Evolutionary conservation across 441 rosid species (phyloP), one percentile per base, ranked within the genome.

Genomic region (Omphalea diandra): DNA sequence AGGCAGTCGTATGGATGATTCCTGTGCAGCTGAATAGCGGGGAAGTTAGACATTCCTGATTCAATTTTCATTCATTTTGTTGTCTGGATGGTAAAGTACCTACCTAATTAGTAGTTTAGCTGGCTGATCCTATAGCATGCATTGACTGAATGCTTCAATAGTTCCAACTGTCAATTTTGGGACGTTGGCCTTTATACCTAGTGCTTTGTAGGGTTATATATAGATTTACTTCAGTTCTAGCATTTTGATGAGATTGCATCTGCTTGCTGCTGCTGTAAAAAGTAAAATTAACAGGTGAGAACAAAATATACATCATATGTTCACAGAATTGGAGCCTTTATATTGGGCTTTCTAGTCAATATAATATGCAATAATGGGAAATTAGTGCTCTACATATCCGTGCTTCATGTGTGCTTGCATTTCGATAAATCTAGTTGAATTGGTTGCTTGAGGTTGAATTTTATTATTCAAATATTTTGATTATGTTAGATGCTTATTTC

Each of bases 1-100:
- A 82, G 98, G 96, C 69, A 86, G 91, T 79, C 73, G 75, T 69
- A 82, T 73, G 2, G 97, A 90, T 67, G 90, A 87, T 56, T 29
- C 68, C 63, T 67, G 71, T 57, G 68, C 83, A 35, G 67, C 83
- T 0, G 87, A 85, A 73, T 44, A 65, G 92, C 80, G 53, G 26
- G 54, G 65, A 52, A 15, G 14, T 43, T 61, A 41, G 63, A 69
- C 20, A n/a, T 54, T 12, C 14, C 49, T 67, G 47, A 41, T 55
- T 27, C 38, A 12, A 62, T 26, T 14, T 27, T 26, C 15, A 27
- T 54, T 27, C 18, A 12, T 54, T 27, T n/a, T 22, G 11, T 26
- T 10, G 7, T 26, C 58, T 3, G 31, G 52, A 15, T 18, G 5
- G 8, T 46, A 18, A 11, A n/a, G n/a, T 41, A 41, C 46, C 17